Evolutionary conservation across 2,329 filamentous ascomycete genomes (phyloP).

Genomic region (Cladophialophora carrionii): DNA sequence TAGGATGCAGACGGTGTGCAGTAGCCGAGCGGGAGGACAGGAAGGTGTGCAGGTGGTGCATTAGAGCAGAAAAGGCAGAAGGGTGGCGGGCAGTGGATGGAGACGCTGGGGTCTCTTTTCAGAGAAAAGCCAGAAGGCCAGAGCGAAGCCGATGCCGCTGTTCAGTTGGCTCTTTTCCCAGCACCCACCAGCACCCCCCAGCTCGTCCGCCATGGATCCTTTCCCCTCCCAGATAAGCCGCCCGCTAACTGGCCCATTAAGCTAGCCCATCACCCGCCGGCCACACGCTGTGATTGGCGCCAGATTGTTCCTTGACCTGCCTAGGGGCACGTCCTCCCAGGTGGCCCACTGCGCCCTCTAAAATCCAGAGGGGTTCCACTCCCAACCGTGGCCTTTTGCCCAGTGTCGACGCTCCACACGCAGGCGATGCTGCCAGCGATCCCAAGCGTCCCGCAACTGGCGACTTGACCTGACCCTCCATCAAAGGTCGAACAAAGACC

Average conservation of each 20-base stretch:
- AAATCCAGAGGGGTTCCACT: slow-evolving; percentile 10
- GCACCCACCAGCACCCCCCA: slow-evolving; percentile 17
- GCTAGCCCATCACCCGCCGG: slow-evolving; percentile 7
- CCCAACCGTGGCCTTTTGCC: slow-evolving; percentile 11
- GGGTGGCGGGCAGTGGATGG: slow-evolving; percentile 10
- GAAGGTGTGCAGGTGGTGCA: slow-evolving; percentile 35
- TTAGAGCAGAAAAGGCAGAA: slow-evolving; percentile 33
- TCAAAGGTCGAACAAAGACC: slow-evolving; percentile 31
- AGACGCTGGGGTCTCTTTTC: slow-evolving; percentile 6
- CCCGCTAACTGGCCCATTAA: slow-evolving; percentile 13
- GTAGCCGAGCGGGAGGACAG: slow-evolving; percentile 36
- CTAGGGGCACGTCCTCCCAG: slow-evolving; percentile 14
- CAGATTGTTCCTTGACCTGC: slow-evolving; percentile 22
- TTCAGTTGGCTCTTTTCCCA: slow-evolving; percentile 10
- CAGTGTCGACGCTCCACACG: slow-evolving; percentile 13
- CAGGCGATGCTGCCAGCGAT: slow-evolving; percentile 27
- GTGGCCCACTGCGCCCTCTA: slow-evolving; percentile 8
- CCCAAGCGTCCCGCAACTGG: slow-evolving; percentile 29
- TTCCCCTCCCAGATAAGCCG: slow-evolving; percentile 8
- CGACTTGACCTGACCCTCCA: slow-evolving; percentile 30
- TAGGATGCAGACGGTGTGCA: slow-evolving; percentile 35
- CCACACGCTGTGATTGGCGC: slow-evolving; percentile 24
- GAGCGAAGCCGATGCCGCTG: slow-evolving; percentile 18
- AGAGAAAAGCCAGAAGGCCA: not conserved
- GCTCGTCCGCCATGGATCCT: slow-evolving; percentile 6